Evolutionary conservation across 169 alveolate genomes (phyloP), one percentile per base, ranked within the genome.

Genomic region (Plasmodium reichenowi): DNA sequence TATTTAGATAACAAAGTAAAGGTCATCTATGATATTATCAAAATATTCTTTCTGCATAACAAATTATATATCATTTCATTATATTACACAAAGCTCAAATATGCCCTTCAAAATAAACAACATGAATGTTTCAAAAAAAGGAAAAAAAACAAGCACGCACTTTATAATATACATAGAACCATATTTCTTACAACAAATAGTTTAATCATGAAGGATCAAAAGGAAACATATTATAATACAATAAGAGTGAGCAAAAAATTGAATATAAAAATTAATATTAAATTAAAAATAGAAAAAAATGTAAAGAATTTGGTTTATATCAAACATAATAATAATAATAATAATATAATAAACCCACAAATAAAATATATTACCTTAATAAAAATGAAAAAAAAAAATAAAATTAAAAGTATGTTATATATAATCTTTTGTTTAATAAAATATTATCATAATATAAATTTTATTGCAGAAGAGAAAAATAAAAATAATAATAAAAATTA

Each of bases 11-110:
- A 66, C 63, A 80, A 68, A 58, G 13, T 50, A 9, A 67, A 58
- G 26, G 56, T 68, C n/a, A 80, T 58, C 22, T 80, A 80, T 48
- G 56, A 80, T 50, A 48, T 80, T 32, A 80, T 80, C 22, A 47
- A 68, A 50, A 47, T 63, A 10, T 80, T 80, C 20, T 80, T 68
- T 62, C 72, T 54, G 38, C 59, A 48, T 22, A 67, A 29, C 20
- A 56, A 67, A 12, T 29, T 80, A 24, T 50, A 66, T 52, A 56
- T 80, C 50, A 71, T 80, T 54, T 80, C 90, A 22, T 9, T 17
- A 15, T 80, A 54, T 80, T 80, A 68, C 24, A 70, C 15, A 38
- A 80, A 52, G 22, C 29, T 66, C 45, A 63, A 52, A 50, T 15
- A 67, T 7, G 62, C 50, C 9, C 0, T 32, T 32, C 45, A 70